These are phyloP conservation scores for Aspergillus sp. DNA, from an alignment of 2,329 filamentous ascomycete genomes.

Conservation along the genomic window DNA sequence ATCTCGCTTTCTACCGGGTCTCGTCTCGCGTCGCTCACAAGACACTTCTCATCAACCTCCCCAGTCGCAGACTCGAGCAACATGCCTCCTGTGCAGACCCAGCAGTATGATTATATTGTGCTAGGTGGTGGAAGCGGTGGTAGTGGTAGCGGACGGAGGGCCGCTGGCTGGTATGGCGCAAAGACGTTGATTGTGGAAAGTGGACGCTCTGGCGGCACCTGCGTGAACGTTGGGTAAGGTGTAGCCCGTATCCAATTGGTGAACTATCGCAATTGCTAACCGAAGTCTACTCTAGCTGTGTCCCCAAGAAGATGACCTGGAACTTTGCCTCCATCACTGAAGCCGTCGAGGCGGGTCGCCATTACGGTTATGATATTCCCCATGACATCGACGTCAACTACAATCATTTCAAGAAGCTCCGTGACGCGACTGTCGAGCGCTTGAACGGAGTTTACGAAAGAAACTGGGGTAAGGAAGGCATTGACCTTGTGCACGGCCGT, in stretches of 20 bases:
- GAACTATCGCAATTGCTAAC: background rate
- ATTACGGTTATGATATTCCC: constrained; percentile 51
- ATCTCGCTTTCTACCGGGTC: constrained; percentile 19
- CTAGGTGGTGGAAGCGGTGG: constrained; percentile 56
- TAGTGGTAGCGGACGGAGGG: constrained; percentile 50
- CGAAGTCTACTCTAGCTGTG: constrained; percentile 38
- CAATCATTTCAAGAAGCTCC: constrained; percentile 48
- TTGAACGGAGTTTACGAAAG: constrained; percentile 51
- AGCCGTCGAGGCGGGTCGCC: constrained; percentile 44
- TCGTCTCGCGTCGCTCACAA: constrained; percentile 41
- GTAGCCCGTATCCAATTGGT: background rate
- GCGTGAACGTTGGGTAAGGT: constrained; percentile 55
- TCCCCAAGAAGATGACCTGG: constrained; percentile 56
- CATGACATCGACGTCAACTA: constrained; percentile 46
- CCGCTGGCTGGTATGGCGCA: constrained; percentile 53
- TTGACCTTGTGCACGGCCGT: constrained; percentile 51
- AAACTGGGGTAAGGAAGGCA: constrained; percentile 52
- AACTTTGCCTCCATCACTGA: constrained; percentile 53
- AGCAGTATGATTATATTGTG: constrained; percentile 57
- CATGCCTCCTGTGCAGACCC: constrained; percentile 49
- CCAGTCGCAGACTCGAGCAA: constrained; percentile 24
- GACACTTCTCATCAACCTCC: constrained; percentile 41
- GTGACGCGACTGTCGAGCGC: constrained; percentile 46
- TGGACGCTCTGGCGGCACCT: constrained; percentile 49
- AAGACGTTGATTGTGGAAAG: constrained; percentile 54